Evolutionary conservation across 257 asterid genomes (phyloP).

Genomic region (Galeopsis tetrahit): DNA sequence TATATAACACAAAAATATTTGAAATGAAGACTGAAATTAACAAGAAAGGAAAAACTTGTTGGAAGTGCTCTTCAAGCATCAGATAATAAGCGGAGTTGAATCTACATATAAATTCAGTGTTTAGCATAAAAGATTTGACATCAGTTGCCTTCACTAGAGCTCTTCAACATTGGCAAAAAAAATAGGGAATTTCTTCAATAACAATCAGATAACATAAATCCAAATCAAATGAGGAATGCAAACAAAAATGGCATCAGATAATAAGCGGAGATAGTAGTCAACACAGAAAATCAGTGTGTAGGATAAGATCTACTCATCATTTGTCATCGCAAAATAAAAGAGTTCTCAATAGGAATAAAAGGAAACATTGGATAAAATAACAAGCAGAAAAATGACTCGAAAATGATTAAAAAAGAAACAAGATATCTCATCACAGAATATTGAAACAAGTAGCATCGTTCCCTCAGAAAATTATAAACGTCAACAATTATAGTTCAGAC

Average conservation of each 20-base stretch:
- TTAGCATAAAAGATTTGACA: slow-evolving; percentile 30
- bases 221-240: neutral
- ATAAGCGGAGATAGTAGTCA: slow-evolving; percentile 74
- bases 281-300: slow-evolving; percentile 65
- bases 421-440: too few relatives aligned
- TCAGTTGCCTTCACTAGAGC: slow-evolving; percentile 35
- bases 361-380: too few relatives aligned
- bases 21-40: neutral
- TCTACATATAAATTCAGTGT: slow-evolving; percentile 52
- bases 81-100: slow-evolving; percentile 49
- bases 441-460: neutral
- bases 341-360: too few relatives aligned
- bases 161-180: too few relatives aligned
- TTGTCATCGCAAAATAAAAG: slow-evolving; percentile 35
- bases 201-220: too few relatives aligned
- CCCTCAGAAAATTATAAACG: slow-evolving; percentile 32
- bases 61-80: slow-evolving; percentile 26
- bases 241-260: slow-evolving; percentile 66
- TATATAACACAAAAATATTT: too few relatives aligned
- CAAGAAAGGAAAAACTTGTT: neutral
- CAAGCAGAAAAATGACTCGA: too few relatives aligned
- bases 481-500: slow-evolving; percentile 43
- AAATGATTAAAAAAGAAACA: too few relatives aligned
- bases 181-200: neutral
- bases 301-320: slow-evolving; percentile 62